Evolutionary conservation across 106 monocot species (phyloP), one percentile per base, ranked within the genome.

Genomic region (Chionographis japonica): DNA sequence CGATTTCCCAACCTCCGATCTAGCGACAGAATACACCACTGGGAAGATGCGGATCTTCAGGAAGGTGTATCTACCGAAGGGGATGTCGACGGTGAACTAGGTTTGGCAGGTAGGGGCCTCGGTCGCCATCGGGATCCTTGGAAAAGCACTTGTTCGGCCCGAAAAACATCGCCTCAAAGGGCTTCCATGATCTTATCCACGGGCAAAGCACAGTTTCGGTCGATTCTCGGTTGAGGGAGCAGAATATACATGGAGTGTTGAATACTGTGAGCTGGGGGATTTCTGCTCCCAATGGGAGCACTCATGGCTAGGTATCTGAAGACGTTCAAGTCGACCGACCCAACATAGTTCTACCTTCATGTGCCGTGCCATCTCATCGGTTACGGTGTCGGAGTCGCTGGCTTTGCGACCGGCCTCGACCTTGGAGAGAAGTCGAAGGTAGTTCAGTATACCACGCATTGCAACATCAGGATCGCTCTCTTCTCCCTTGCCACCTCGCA

Each of bases 71-170:
- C 72, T 86, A 27, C 78, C 73, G 46, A 10, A 7, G 3, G 74
- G 69, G 17, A 57, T 50, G 69, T 62, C 46, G 68, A 57, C 1
- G 72, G 75, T 90, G 17, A 84, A 64, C 69, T 86, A 90, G 19
- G 80, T 83, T 12, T 90, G 86, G 83, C 90, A 90, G 80, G 80
- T 78, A 20, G 86, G 83, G 12, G 12, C 80, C 20, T 13, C 54
- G 11, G 58, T 78, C 2, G 41, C 54, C 2, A 55, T 35, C 2
- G 80, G 68, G 17, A 40, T 43, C 9, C 77, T 46, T 8, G 43
- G 8, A 8, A 46, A 4, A 46, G 43, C 43, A n/a, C n/a, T n/a
- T n/a, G n/a, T n/a, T n/a, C n/a, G n/a, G 1, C 2, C 7, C 35
- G 3, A 83, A 63, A 9, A 90, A 90, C 52, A 18, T 83, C 14